Base-by-base conservation (phyloP, 768 basidiomycete species). In the Tulasnella sp. region DNA sequence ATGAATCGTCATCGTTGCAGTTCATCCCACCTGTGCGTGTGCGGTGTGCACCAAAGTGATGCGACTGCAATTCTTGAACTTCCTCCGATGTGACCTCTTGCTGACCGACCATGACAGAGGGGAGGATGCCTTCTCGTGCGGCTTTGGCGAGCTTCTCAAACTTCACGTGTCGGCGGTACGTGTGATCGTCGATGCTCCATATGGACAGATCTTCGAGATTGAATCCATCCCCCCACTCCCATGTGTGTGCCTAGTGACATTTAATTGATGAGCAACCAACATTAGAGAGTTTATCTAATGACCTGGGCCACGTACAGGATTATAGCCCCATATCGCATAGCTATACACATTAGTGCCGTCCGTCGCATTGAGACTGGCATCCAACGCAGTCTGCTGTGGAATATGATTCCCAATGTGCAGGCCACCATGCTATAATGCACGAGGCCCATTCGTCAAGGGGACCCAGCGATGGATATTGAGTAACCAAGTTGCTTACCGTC, bases 151-250 rank as follows among this genome's bases (percentile, higher is more conserved):
- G 41, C 11, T 46, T 25, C 12, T 59, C 46, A 21, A 59, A 48
- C n/a, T 59, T 59, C 8, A 49, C 49, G 22, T 50, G 44, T 4
- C 55, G 42, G 17, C 55, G 55, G 34, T 57, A 57, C 60, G 66
- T 67, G 62, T 82, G 62, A 68, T 97, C 92, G 63, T 92, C 89
- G 2, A 70, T 63, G 65, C 84, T 85, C 88, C 87, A 97, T 12
- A 98, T 62, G 63, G 87, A 90, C 60, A 98, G 69, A 72, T 98
- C 94, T 72, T 99, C 94, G 71, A 87, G 80, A 69, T 97, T 93
- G 92, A 93, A 99, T 0, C 84, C 84, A 70, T 99, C 94, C 12
- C 94, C 92, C 87, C 87, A 94, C 67, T 80, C 74, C 55, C 55
- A 57, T 2, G 45, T 19, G 45, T 57, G 55, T 7, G 22, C 44